Percentiles rank a stretch among this genome's conserved stretches.
Evolutionary conservation across 2,329 filamentous ascomycete species (phyloP).

Genomic region (Aurifilum marmelostoma): DNA sequence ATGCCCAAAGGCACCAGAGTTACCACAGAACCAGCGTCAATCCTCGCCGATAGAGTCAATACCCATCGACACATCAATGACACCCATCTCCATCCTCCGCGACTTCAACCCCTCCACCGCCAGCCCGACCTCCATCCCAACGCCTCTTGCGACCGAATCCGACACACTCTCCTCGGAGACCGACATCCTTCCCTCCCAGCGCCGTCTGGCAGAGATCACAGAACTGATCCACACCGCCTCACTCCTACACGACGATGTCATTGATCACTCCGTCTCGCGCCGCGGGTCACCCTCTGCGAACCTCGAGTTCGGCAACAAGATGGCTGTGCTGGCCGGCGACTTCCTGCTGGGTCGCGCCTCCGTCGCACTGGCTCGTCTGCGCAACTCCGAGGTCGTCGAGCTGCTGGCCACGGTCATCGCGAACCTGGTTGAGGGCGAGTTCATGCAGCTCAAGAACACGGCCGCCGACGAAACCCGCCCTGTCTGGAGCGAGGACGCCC

Average conservation of each 20-base stretch:
- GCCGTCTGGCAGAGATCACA: constrained; percentile 92
- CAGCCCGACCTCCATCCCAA: constrained; percentile 55
- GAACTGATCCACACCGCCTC: constrained; percentile 98
- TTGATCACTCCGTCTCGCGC: constrained; percentile 86
- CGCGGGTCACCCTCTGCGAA: constrained; percentile 88
- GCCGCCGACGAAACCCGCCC: constrained; percentile 84
- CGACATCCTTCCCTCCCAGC: constrained; percentile 88
- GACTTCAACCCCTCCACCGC: constrained; percentile 79
- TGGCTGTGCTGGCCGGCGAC: constrained; percentile 97
- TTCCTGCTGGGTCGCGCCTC: constrained; percentile 93
- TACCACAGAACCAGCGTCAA: constrained; percentile 47
- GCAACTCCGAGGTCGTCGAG: constrained; percentile 93
- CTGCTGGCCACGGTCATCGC: constrained; percentile 94
- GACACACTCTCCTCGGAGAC: constrained; percentile 49
- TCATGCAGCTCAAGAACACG: constrained; percentile 99
- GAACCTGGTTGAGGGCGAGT: constrained; percentile 96
- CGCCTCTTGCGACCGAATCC: constrained; percentile 36
- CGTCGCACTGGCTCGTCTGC: constrained; percentile 84
- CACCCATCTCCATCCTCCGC: constrained; percentile 62
- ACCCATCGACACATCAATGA: constrained; percentile 58
- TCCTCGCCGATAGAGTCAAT: constrained; percentile 36
- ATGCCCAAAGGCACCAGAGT: constrained; percentile 60
- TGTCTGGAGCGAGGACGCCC: constrained; percentile 82
- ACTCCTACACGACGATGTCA: constrained; percentile 95
- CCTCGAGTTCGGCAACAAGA: constrained; percentile 96